These are phyloP conservation scores for Fusarium odoratissimum DNA, from an alignment of 2,329 filamentous ascomycete genomes.

Conservation along the genomic window DNA sequence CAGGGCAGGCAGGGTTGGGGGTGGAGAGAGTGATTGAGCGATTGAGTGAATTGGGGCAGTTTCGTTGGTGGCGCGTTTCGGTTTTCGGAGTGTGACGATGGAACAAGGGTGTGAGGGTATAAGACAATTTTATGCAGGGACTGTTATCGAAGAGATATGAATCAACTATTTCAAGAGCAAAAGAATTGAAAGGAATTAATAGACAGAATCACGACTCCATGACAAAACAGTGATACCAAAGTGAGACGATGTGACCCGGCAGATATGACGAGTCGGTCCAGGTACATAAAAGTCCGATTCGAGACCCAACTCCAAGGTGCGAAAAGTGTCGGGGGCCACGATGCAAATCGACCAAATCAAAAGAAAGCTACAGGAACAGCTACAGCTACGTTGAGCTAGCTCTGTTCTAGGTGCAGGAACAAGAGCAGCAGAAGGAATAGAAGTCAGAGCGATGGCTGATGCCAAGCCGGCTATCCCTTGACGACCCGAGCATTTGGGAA, in stretches of 20 bases:
- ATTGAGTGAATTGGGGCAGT: slow-evolving; percentile 5
- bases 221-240: neutral
- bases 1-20: slow-evolving; percentile 21
- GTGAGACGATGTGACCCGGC: neutral
- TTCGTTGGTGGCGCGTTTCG: slow-evolving; percentile 35
- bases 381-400: slow-evolving; percentile 4
- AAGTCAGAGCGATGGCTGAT: slow-evolving; percentile 7
- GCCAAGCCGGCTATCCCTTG: slow-evolving; percentile 34
- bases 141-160: neutral
- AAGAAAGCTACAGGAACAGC: slow-evolving; percentile 1
- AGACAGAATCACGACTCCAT: neutral
- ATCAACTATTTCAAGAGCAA: neutral
- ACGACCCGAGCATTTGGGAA: slow-evolving; percentile 30
- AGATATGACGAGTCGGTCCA: slow-evolving; percentile 1
- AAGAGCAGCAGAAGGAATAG: neutral
- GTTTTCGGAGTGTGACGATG: slow-evolving; percentile 6
- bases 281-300: slow-evolving; percentile 8
- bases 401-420: slow-evolving; percentile 30
- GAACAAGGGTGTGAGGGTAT: slow-evolving; percentile 19
- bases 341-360: slow-evolving; percentile 15
- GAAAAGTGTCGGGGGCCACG: slow-evolving; percentile 17
- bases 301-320: slow-evolving; percentile 11
- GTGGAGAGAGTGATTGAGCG: slow-evolving; percentile 15
- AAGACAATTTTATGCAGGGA: slow-evolving; percentile 27
- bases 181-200: neutral